Base-by-base conservation (phyloP, 1,284 basidiomycete genomes). In the Ganoderma sp. region DNA sequence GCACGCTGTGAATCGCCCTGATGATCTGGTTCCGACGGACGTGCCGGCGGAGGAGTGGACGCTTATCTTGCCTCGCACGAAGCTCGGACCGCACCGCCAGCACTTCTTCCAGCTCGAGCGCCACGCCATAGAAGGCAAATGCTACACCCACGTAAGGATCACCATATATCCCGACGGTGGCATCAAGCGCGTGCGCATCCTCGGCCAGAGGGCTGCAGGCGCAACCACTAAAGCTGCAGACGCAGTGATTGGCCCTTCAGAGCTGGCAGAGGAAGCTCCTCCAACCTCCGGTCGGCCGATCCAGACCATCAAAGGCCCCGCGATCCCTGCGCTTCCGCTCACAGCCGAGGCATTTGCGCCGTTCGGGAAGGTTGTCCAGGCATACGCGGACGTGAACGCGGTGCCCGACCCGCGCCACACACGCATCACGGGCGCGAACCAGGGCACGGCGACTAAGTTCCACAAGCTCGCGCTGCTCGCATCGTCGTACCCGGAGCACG, bases 151-250 rank as follows among this genome's bases (percentile, higher is more conserved):
- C 79, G 88, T 99, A 67, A 90, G 90, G 75, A 83, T 97, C 70
- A 95, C 92, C 22, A 98, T 98, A 76, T 89, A 93, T 79, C 97
- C 97, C 4, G 97, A 99, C 78, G 97, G 97, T 61, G 97, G 97
- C 28, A 84, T 99, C 78, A 99, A 99, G 83, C 89, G 97, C 12
- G 83, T 99, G 28, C 88, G 97, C 63, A 79, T 99, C 60, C 84
- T 90, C 69, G 97, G 97, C 17, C 86, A 87, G 66, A 87, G 76
- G 9, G 52, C 68, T 10, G 67, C 63, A 52, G 63, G 45, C 67
- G 59, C 32, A 61, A 65, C 63, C 64, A 56, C 42, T 25, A 48
- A 56, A 48, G 37, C 37, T 39, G 37, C 8, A 39, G 37, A 39
- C 37, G 37, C 37, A 39, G 37, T 39, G 37, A 39, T 1, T 39